Evolutionary conservation across 176 grass and related monocot genomes (phyloP).

Genomic region (Lolium perenne): DNA sequence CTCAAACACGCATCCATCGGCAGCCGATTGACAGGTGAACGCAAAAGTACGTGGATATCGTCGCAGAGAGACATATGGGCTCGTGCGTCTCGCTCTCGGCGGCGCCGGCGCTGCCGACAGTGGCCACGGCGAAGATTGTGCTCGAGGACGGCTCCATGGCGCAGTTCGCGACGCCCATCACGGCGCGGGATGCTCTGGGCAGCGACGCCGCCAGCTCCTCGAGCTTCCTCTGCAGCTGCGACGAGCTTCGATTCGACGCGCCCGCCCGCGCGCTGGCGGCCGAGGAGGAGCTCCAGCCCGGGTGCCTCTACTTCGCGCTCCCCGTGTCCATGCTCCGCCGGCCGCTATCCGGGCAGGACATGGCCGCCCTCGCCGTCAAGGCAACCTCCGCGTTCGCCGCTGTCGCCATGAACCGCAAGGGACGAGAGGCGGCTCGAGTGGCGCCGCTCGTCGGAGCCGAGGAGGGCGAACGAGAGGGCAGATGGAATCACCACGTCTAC

Average conservation of each 20-base stretch:
- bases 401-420: background rate
- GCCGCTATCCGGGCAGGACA: conserved; percentile 49
- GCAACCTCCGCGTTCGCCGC: conserved; percentile 44
- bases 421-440: background rate
- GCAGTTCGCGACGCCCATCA: conserved; percentile 37
- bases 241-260: conserved; percentile 63
- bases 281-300: conserved; percentile 34
- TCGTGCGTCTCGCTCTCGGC: conserved; percentile 57
- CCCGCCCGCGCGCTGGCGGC: conserved; percentile 45
- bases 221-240: conserved; percentile 66
- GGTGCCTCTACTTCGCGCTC: conserved; percentile 70
- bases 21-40: background rate
- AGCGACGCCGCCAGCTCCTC: background rate
- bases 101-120: background rate
- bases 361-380: conserved; percentile 69
- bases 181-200: conserved; percentile 41
- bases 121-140: conserved; percentile 58
- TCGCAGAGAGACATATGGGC: conserved; percentile 48
- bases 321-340: conserved; percentile 44
- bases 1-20: background rate
- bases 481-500: background rate
- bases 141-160: conserved; percentile 50
- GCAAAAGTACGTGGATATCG: background rate
- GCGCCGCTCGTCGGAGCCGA: background rate
- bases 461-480: background rate